phyloP scores from a whole-genome alignment of 2,329 filamentous ascomycete genomes.

The Fusarium austroafricanum region DNA sequence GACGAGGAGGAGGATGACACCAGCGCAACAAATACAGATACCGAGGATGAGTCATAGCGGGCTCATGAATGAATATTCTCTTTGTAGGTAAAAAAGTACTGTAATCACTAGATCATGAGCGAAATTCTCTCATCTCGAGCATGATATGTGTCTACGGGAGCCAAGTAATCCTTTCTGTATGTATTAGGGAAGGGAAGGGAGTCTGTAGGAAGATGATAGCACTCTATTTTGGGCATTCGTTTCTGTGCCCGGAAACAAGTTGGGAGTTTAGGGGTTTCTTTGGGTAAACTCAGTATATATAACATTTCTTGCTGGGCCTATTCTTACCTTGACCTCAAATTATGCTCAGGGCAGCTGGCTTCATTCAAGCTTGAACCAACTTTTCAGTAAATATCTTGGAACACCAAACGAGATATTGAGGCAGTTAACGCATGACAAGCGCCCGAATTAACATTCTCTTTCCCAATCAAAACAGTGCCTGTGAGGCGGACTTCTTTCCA shows the following conservation, averaged over 20 bases:
- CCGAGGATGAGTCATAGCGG: constrained; percentile 68
- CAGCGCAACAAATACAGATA: constrained; percentile 76
- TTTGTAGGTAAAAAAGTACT: constrained; percentile 23
- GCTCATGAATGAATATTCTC: not conserved
- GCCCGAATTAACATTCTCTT: constrained; percentile 6
- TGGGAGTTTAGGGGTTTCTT: constrained; percentile 37
- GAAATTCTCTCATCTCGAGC: constrained; percentile 4
- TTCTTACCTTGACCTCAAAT: constrained; percentile 11
- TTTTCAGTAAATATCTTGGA: not conserved
- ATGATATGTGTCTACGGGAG: constrained; percentile 19
- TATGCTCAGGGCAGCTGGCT: not conserved
- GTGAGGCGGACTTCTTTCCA: constrained; percentile 32
- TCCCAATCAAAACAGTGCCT: constrained; percentile 12
- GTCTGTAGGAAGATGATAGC: constrained; percentile 16
- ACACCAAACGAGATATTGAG: not conserved
- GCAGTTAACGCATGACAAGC: not conserved
- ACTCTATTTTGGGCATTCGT: constrained; percentile 26
- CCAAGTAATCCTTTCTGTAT: constrained; percentile 27
- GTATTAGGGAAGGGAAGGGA: constrained; percentile 16
- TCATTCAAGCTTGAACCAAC: not conserved
- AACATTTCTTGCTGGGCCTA: constrained; percentile 26
- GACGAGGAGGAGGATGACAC: constrained; percentile 75
- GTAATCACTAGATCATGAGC: constrained; percentile 16
- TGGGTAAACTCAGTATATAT: constrained; percentile 17
- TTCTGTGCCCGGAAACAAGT: constrained; percentile 30